Evolutionary conservation across 257 asterid genomes (phyloP), one percentile per base, ranked within the genome.

Genomic region (Primulina tabacum): DNA sequence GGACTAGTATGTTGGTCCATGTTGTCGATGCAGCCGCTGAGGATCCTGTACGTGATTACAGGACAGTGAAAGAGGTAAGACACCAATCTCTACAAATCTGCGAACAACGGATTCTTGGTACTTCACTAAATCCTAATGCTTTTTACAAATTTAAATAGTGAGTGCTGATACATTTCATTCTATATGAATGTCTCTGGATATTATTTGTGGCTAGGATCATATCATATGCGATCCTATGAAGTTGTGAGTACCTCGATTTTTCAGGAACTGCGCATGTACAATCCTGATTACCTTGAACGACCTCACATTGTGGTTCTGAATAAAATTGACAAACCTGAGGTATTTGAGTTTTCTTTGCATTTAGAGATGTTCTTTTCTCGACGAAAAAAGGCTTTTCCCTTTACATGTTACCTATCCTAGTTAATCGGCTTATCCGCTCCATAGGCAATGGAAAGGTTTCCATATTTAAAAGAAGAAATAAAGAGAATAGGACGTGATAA

Each of bases 211-310:
- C 8, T 62, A 53, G 20, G 17, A 35, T 24, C 43, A 17, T 24
- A 35, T 24, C 43, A 17, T 24, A 7, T 58, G 35, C 64, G 5
- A n/a, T 67, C 17, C 16, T n/a, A 17, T 67, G 62, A 32, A 52
- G 60, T 76, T 73, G 24, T 16, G 56, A 50, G 74, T 21, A 5
- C 69, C 21, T 60, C 58, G 35, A 47, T 75, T 61, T 69, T 84
- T 81, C 90, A 94, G 99, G 99, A 94, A 79, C 53, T 91, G 89
- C 87, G 96, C 62, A 87, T 94, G 99, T 93, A 93, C 90, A 94
- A 90, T 78, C 97, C 99, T 20, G 91, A 87, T 69, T 94, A 91
- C 78, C 97, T 94, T 53, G 96, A 91, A 74, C 79, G 99, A 38
- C 96, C 97, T 8, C 84, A 89, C 77, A 78, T 94, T 67, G 99